Evolutionary conservation across 805 yeast genomes (phyloP).

Genomic region (Lipomyces lipofer): DNA sequence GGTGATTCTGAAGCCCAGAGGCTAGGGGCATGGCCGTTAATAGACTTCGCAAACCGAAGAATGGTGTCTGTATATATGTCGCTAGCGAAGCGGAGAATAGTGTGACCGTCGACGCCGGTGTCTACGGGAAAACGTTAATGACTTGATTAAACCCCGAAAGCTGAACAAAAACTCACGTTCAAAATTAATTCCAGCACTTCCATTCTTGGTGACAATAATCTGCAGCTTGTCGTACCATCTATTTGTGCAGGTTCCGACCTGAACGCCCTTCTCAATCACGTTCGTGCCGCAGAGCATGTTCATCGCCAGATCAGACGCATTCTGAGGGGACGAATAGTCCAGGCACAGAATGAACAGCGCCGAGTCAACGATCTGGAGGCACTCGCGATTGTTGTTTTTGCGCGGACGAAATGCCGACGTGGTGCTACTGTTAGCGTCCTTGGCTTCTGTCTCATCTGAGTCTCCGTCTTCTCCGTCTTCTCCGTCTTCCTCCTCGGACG

Average conservation of each 20-base stretch:
- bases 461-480: neutral
- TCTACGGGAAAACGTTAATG: slow-evolving; percentile 41
- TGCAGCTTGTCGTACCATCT: slow-evolving; percentile 94
- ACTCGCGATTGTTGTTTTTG: slow-evolving; percentile 58
- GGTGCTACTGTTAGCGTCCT: neutral
- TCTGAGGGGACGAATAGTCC: slow-evolving; percentile 70
- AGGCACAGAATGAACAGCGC: slow-evolving; percentile 81
- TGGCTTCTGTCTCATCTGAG: neutral
- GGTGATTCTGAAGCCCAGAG: slow-evolving; percentile 62
- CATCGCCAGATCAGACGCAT: slow-evolving; percentile 61
- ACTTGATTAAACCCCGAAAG: too few relatives aligned
- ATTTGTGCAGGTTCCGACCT: slow-evolving; percentile 90
- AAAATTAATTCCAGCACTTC: slow-evolving; percentile 89
- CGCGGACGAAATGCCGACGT: neutral
- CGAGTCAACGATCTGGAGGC: slow-evolving; percentile 71
- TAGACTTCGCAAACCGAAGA: slow-evolving; percentile 77
- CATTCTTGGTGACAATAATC: slow-evolving; percentile 81
- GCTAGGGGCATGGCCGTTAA: slow-evolving; percentile 73
- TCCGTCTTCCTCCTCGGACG: slow-evolving; percentile 1
- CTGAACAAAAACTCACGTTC: slow-evolving; percentile 51
- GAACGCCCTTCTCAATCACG: slow-evolving; percentile 77
- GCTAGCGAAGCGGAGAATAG: slow-evolving; percentile 81
- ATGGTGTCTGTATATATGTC: slow-evolving; percentile 92
- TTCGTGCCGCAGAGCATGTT: slow-evolving; percentile 88
- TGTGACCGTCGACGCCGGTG: slow-evolving; percentile 93